These are phyloP conservation scores for Wickerhamomyces strasburgensis DNA, from an alignment of 805 yeast species.

Conservation along the genomic window DNA sequence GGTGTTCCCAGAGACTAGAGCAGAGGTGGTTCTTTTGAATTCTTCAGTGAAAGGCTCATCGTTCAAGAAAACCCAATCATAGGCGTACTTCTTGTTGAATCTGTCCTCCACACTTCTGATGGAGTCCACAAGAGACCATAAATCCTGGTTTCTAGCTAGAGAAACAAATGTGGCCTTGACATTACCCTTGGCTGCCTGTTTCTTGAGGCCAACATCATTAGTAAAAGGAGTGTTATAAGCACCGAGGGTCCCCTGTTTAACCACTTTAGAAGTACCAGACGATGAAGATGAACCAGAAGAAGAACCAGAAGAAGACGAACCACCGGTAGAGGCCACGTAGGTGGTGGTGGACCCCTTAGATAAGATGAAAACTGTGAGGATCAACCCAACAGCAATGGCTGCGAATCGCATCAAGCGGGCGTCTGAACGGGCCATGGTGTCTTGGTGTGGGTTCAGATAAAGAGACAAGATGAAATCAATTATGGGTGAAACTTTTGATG, in stretches of 20 bases:
- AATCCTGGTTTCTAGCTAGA: constrained; percentile 64
- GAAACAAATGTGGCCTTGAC: constrained; percentile 63
- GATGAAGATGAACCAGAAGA: constrained; percentile 2
- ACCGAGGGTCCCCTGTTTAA: constrained; percentile 12
- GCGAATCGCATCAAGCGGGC: constrained; percentile 25
- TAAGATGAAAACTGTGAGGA: constrained; percentile 22
- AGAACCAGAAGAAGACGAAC: constrained; percentile 8
- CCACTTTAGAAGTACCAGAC: constrained; percentile 7
- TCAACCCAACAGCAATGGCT: constrained; percentile 22
- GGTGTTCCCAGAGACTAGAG: constrained; percentile 53
- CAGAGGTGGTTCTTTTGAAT: constrained; percentile 45
- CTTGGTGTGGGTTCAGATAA: not conserved
- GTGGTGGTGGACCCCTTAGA: constrained; percentile 26
- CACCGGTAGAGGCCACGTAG: constrained; percentile 15
- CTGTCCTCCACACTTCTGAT: constrained; percentile 63
- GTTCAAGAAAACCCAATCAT: constrained; percentile 79
- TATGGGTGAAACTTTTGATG: too few relatives aligned
- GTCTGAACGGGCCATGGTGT: constrained; percentile 26
- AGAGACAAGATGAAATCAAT: constrained; percentile 1
- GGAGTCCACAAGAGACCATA: constrained; percentile 52
- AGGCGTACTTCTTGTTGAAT: constrained; percentile 56
- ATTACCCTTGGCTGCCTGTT: constrained; percentile 22
- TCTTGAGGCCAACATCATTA: constrained; percentile 17
- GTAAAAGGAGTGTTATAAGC: constrained; percentile 1
- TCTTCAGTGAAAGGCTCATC: constrained; percentile 57